Evolutionary conservation across 202 grass and related monocot genomes (phyloP).

Genomic region (Hordeum pubiflorum): DNA sequence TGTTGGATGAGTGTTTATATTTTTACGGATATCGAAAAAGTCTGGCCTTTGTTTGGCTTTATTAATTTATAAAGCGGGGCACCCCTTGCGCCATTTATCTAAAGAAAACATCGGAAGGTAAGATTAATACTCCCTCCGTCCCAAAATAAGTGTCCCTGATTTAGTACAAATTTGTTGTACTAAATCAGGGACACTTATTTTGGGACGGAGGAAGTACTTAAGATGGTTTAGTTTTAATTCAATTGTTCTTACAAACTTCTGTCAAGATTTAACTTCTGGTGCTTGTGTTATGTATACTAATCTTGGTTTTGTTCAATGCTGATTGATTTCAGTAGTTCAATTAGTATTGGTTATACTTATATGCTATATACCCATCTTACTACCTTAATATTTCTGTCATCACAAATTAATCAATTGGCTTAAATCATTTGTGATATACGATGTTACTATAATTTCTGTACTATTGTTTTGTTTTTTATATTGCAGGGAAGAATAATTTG

Average conservation of each 20-base stretch:
- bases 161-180: no score
- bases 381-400: background rate
- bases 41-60: background rate
- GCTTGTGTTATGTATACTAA: background rate
- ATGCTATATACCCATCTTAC: background rate
- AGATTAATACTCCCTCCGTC: background rate
- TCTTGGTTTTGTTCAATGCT: background rate
- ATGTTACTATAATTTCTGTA: slow-evolving; percentile 9
- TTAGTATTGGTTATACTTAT: background rate
- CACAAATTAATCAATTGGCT: background rate
- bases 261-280: slow-evolving; percentile 4
- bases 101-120: background rate
- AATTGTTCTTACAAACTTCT: background rate
- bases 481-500: slow-evolving; percentile 48
- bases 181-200: no score
- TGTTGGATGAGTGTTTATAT: background rate
- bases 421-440: slow-evolving; percentile 1
- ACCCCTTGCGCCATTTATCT: background rate
- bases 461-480: slow-evolving; percentile 1
- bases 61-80: background rate
- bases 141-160: no score
- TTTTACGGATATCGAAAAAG: background rate
- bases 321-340: background rate
- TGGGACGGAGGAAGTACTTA: background rate
- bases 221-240: background rate